These are phyloP conservation scores for Acanthamoeba triangularis DNA, from an alignment of 208 protist genomes.

Conservation along the genomic window DNA sequence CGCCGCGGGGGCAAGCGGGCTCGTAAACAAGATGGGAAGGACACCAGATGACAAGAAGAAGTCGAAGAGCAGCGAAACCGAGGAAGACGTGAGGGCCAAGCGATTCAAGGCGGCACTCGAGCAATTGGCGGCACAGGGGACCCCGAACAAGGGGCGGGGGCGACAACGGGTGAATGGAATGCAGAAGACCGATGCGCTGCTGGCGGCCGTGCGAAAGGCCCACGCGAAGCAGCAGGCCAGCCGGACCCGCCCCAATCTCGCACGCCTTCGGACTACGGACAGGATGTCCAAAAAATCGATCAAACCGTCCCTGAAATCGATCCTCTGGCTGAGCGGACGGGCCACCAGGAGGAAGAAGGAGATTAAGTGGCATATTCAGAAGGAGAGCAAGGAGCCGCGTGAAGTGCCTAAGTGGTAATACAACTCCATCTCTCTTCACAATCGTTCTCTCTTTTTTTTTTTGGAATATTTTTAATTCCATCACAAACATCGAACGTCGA, in stretches of 20 bases:
- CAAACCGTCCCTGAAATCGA: background rate
- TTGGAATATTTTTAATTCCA: no score
- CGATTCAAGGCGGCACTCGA: slow-evolving; percentile 33
- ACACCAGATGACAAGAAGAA: background rate
- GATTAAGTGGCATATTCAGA: background rate
- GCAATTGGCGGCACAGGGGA: background rate
- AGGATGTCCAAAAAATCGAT: background rate
- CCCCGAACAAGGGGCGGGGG: background rate
- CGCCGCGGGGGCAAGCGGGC: background rate
- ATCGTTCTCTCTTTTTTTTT: no score
- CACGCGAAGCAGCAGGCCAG: background rate
- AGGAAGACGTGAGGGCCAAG: slow-evolving; percentile 6
- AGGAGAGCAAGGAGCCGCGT: background rate
- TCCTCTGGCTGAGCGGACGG: background rate
- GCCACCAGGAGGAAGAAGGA: slow-evolving; percentile 19
- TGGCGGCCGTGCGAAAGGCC: background rate
- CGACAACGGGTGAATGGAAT: background rate
- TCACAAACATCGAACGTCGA: no score
- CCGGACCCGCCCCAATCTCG: background rate
- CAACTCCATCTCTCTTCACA: no score
- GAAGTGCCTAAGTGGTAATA: background rate
- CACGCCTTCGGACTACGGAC: background rate
- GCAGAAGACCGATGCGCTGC: slow-evolving; percentile 13
- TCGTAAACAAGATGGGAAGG: background rate
- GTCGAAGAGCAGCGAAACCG: background rate